These are phyloP conservation scores for Cyclocybe cylindracea DNA, from an alignment of 768 basidiomycete species.

Conservation along the genomic window DNA sequence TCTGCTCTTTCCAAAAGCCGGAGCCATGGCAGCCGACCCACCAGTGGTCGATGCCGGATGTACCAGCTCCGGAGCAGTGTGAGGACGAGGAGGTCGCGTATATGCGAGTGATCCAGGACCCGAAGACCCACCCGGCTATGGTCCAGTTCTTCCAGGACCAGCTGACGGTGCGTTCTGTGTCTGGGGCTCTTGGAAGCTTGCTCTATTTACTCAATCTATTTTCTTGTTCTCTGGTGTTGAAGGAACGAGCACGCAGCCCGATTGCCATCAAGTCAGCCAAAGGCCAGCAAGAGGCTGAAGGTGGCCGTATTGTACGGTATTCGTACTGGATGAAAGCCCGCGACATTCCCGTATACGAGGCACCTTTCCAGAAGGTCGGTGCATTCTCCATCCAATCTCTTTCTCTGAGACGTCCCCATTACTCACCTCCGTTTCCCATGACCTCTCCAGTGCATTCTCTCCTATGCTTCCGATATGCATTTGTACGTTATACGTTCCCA, in stretches of 20 bases:
- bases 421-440: neutral
- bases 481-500: constrained; percentile 51
- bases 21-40: constrained; percentile 74
- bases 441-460: constrained; percentile 64
- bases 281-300: constrained; percentile 38
- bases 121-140: constrained; percentile 30
- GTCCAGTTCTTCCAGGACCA: constrained; percentile 34
- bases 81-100: constrained; percentile 52
- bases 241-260: constrained; percentile 73
- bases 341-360: constrained; percentile 62
- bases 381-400: neutral
- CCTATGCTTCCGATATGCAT: constrained; percentile 76
- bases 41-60: constrained; percentile 67
- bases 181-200: neutral
- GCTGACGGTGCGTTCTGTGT: constrained; percentile 20
- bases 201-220: neutral
- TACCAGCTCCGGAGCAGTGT: constrained; percentile 64
- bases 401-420: neutral
- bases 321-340: constrained; percentile 85
- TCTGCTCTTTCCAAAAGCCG: constrained; percentile 82
- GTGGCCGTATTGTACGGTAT: constrained; percentile 46
- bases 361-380: constrained; percentile 75
- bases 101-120: constrained; percentile 30
- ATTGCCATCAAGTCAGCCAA: constrained; percentile 62
- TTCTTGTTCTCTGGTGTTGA: neutral